phyloP scores from a whole-genome alignment of 2,329 filamentous ascomycete species.

The Pseudopithomyces chartarum region DNA sequence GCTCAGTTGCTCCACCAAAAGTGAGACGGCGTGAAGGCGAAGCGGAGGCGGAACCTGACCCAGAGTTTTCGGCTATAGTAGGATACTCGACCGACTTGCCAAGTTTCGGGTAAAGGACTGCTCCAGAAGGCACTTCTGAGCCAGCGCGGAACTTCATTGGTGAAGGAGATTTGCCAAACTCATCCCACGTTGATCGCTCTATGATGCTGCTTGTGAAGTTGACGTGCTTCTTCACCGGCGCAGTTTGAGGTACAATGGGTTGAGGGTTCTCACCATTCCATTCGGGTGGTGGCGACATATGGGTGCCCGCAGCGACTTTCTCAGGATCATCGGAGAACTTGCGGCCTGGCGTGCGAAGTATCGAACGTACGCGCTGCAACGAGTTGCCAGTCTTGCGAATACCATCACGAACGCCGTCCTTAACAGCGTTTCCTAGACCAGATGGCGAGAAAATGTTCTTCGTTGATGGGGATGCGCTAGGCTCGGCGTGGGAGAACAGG shows the following conservation, averaged over 20 bases:
- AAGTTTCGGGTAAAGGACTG: conserved; percentile 38
- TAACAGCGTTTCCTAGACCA: conserved; percentile 38
- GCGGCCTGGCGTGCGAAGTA: conserved; percentile 64
- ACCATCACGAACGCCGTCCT: conserved; percentile 44
- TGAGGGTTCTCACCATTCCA: conserved; percentile 57
- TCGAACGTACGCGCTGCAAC: conserved; percentile 64
- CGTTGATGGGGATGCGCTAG: conserved; percentile 43
- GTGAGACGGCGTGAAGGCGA: conserved; percentile 42
- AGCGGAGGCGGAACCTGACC: conserved; percentile 28
- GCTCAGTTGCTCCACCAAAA: conserved; percentile 33
- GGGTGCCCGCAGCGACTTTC: conserved; percentile 66
- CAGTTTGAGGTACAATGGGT: conserved; percentile 63
- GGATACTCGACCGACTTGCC: conserved; percentile 43
- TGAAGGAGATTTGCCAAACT: conserved; percentile 40
- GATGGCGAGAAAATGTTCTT: conserved; percentile 52
- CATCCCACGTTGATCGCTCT: conserved; percentile 40
- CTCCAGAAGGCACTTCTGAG: conserved; percentile 39
- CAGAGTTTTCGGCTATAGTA: conserved; percentile 35
- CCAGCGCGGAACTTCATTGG: conserved; percentile 42
- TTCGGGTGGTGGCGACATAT: conserved; percentile 51
- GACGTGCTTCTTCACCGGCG: conserved; percentile 77
- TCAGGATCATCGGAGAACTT: conserved; percentile 63
- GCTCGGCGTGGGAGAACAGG: conserved; percentile 42
- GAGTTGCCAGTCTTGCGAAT: conserved; percentile 49
- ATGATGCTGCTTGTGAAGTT: conserved; percentile 78